Evolutionary conservation across 192 early-diverging fungal genomes (phyloP), one percentile per base, ranked within the genome.

Genomic region (Coemansia sp.): DNA sequence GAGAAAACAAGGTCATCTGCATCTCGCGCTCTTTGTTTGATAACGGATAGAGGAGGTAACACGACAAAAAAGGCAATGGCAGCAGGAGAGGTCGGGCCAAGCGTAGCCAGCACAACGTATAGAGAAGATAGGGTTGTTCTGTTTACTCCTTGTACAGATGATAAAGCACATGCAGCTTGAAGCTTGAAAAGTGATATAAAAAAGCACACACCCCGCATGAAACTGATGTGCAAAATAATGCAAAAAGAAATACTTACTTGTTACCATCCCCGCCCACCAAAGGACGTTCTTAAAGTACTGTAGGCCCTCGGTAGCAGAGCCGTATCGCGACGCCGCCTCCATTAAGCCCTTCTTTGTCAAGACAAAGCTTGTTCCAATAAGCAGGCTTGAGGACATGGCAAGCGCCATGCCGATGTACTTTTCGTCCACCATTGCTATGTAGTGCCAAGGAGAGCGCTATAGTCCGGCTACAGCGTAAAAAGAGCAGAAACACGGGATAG

Each of bases 331-430:
- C 57, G 84, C 85, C n/a, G 90, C 83, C 72, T 93, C 91, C 58
- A 94, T 89, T 30, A 98, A 84, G 25, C 94, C 96, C 67, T 90
- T 93, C 82, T 98, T 98, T 56, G 95, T 95, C 66, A 98, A 80
- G 45, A 97, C 90, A 74, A 96, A 96, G 53, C 91, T 93, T 33
- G 88, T 88, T 35, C 95, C 95, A 70, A 97, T 97, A 67, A 95
- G 86, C 49, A 93, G 62, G 55, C 91, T 90, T 21, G 95, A 97
- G 52, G 89, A 82, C 70, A 97, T 85, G 67, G 95, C 94, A 56
- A 97, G 83, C 26, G 86, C 86, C 75, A 97, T 88, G 51, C 95
- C 95, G 68, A 95, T 89, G 67, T 90, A 90, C 67, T 90, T 93
- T 66, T 91, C 90, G 71, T 84, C 83, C 8, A 85, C 70, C 84